Base-by-base conservation (phyloP, 1,284 basidiomycete genomes). In the Moniliophthora roreri region DNA sequence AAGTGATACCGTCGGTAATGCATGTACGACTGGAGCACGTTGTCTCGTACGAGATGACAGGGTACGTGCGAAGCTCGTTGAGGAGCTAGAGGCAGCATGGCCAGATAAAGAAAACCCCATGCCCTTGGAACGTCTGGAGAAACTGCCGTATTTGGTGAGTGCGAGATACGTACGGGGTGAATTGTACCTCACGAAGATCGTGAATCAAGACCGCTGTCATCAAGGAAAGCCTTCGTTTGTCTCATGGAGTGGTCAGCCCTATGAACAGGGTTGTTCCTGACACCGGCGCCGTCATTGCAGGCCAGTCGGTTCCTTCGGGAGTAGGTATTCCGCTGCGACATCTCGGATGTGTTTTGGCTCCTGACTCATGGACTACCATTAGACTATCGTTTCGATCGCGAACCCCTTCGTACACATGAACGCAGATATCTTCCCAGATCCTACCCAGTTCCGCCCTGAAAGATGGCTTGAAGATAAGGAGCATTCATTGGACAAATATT, bases 401-500 rank as follows among this genome's bases (percentile, higher is more conserved):
- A 16, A 51, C 9, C 47, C 53, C 1, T 63, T 62, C 24, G 59
- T 67, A 10, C 62, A 61, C 35, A 39, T 56, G 34, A 60, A 62
- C 47, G 48, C 58, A 3, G 46, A 54, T 3, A 18, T 66, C 13
- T 64, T 63, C 51, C 52, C 55, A 20, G 63, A 65, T 10, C 64
- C 69, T 0, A 51, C 60, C 10, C 52, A 56, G 0, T 70, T 70
- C 54, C 51, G 55, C 16, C 68, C 69, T n/a, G n/a, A n/a, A n/a
- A n/a, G n/a, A n/a, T n/a, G n/a, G n/a, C n/a, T n/a, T n/a, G n/a
- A n/a, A n/a, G 28, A 51, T 5, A 34, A 55, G 8, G 51, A 54
- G 4, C 50, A 46, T 32, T 28, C 51, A 11, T 45, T 56, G 2
- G 59, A 51, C 13, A 55, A 42, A 4, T 60, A 52, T 4, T 37